These are phyloP conservation scores for Aegilops bicornis DNA, from an alignment of 176 grass and related monocot genomes.

Conservation along the genomic window DNA sequence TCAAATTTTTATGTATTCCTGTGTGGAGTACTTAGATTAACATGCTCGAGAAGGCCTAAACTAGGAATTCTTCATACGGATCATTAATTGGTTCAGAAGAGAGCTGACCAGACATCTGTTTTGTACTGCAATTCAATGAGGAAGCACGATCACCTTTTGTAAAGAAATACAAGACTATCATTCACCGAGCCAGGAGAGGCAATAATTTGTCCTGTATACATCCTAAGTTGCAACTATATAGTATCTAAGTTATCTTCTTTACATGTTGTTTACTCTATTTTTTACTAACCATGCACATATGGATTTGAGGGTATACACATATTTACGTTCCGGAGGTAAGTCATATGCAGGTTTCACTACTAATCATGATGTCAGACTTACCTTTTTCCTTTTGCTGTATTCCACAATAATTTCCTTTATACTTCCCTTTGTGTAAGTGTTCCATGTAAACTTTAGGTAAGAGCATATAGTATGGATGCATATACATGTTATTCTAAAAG, in stretches of 20 bases:
- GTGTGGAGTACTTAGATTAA: neutral
- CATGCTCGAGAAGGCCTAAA: neutral
- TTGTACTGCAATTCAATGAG: slow-evolving; percentile 63
- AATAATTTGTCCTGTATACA: neutral
- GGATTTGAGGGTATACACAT: no score
- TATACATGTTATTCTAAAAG: no score
- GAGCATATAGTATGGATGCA: no score
- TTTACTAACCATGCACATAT: neutral
- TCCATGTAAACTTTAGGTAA: no score
- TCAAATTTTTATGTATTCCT: no score
- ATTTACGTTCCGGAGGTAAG: no score
- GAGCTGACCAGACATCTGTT: neutral
- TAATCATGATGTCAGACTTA: no score
- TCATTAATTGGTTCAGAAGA: neutral
- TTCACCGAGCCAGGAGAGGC: slow-evolving; percentile 85
- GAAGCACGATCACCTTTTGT: slow-evolving; percentile 83
- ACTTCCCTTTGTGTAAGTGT: no score
- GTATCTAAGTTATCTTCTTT: neutral
- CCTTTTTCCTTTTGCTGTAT: no score
- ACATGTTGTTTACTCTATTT: neutral
- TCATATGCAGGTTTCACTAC: no score
- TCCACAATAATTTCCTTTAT: no score
- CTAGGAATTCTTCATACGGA: neutral
- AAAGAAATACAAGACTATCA: slow-evolving; percentile 84
- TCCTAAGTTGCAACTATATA: neutral